Evolutionary conservation across 805 yeast genomes (phyloP).

Genomic region (Yamadazyma endophytica): DNA sequence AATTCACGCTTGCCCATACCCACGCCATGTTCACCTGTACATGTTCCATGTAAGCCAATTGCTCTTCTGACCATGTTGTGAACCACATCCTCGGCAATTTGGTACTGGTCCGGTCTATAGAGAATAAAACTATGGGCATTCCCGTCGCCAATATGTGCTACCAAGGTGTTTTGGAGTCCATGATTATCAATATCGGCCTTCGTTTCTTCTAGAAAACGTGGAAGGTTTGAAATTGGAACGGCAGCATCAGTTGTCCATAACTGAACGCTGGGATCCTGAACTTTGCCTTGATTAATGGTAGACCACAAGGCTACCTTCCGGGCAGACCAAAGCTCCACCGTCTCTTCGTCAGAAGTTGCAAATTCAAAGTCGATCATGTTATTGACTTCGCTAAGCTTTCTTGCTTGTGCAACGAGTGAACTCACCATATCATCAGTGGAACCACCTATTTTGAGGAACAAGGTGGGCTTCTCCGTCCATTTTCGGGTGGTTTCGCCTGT

Average conservation of each 20-base stretch:
- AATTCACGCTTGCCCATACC: conserved; percentile 71
- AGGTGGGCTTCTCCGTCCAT: conserved; percentile 59
- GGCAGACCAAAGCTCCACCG: conserved; percentile 70
- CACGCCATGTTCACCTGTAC: conserved; percentile 84
- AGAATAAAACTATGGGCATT: conserved; percentile 69
- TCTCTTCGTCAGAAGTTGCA: conserved; percentile 58
- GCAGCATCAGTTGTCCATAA: conserved; percentile 80
- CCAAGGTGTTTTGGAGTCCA: conserved; percentile 53
- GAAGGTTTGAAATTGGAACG: conserved; percentile 68
- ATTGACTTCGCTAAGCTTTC: conserved; percentile 16
- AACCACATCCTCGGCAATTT: conserved; percentile 32
- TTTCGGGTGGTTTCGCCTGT: conserved; percentile 49
- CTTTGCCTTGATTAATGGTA: conserved; percentile 31
- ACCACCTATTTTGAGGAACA: conserved; percentile 57
- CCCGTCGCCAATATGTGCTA: conserved; percentile 85
- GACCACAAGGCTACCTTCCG: conserved; percentile 56
- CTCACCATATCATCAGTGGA: conserved; percentile 18
- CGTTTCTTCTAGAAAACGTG: conserved; percentile 59
- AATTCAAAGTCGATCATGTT: conserved; percentile 53
- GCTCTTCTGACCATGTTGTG: conserved; percentile 24
- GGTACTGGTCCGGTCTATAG: conserved; percentile 48
- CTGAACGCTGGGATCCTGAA: conserved; percentile 38
- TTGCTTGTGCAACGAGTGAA: conserved; percentile 38
- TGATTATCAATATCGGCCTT: conserved; percentile 53
- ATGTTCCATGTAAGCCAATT: conserved; percentile 57